These are phyloP conservation scores for Rutidosis leptorrhynchoides DNA, from an alignment of 129 eudicot genomes.

Conservation along the genomic window DNA sequence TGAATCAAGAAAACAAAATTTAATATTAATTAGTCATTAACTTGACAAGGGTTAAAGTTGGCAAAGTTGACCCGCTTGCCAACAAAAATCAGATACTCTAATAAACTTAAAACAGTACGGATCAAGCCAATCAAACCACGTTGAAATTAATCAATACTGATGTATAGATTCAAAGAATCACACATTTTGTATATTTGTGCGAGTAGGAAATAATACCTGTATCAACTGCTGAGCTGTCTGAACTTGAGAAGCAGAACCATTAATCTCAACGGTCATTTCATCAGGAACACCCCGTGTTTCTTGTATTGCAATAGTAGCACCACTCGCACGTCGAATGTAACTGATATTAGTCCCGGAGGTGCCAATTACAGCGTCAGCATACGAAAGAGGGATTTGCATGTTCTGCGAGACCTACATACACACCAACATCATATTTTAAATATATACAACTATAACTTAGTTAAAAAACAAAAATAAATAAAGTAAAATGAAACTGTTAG, in stretches of 20 bases:
- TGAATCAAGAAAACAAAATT: slow-evolving; percentile 34
- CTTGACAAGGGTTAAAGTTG: neutral
- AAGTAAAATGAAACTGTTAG: neutral
- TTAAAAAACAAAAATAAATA: neutral
- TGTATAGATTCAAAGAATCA: neutral
- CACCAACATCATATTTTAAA: neutral
- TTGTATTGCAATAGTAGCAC: slow-evolving; percentile 82
- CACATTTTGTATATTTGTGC: neutral
- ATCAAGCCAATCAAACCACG: neutral
- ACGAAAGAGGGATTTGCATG: slow-evolving; percentile 77
- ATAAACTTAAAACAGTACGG: neutral
- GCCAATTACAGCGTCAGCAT: slow-evolving; percentile 92
- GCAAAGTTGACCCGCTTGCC: neutral
- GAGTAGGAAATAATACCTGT: slow-evolving; percentile 27
- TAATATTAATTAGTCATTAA: neutral
- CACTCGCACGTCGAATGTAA: slow-evolving; percentile 80
- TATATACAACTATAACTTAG: neutral
- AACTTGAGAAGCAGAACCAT: slow-evolving; percentile 82
- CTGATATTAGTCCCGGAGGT: slow-evolving; percentile 71
- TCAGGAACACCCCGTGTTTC: slow-evolving; percentile 78
- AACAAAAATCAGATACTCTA: neutral
- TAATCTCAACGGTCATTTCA: slow-evolving; percentile 90
- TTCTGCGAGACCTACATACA: slow-evolving; percentile 64
- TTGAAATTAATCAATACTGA: neutral
- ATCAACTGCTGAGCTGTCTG: slow-evolving; percentile 92